Percentiles rank a stretch among this genome's conserved stretches.
Conservation (phyloP, 106 monocot genomes). For the Dendrobium nobile region DNA sequence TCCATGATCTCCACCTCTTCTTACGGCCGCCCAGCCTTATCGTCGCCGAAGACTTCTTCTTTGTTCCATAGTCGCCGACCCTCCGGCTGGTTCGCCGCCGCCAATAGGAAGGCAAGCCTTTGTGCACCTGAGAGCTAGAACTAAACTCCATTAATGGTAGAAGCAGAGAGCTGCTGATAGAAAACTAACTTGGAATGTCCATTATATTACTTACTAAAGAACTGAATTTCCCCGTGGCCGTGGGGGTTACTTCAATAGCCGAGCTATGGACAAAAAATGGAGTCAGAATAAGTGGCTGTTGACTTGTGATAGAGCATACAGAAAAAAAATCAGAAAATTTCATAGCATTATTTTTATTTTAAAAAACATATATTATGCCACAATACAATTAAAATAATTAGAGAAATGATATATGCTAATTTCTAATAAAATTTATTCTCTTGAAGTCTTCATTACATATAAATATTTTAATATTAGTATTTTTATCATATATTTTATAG, state of each 20-base stretch:
- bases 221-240: neutral
- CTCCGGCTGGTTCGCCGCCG: neutral
- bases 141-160: neutral
- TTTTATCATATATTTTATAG: too few relatives aligned
- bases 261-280: neutral
- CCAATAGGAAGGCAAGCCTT: slow-evolving; percentile 1
- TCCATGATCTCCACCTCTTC: slow-evolving; percentile 1
- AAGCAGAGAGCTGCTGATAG: neutral
- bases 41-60: neutral
- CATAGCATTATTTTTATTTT: too few relatives aligned
- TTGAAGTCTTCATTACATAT: too few relatives aligned
- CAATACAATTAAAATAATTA: too few relatives aligned
- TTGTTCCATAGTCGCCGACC: neutral
- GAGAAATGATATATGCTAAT: too few relatives aligned
- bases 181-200: neutral
- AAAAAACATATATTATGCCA: too few relatives aligned
- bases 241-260: neutral
- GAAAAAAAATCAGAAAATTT: too few relatives aligned
- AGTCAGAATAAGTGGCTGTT: neutral
- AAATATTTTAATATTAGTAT: too few relatives aligned
- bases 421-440: too few relatives aligned
- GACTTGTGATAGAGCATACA: too few relatives aligned
- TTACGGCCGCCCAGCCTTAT: slow-evolving; percentile 5
- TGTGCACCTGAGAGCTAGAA: neutral
- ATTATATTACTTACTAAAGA: neutral